phyloP scores from a whole-genome alignment of 495 filamentous ascomycete species.

The Rhypophila decipiens region DNA sequence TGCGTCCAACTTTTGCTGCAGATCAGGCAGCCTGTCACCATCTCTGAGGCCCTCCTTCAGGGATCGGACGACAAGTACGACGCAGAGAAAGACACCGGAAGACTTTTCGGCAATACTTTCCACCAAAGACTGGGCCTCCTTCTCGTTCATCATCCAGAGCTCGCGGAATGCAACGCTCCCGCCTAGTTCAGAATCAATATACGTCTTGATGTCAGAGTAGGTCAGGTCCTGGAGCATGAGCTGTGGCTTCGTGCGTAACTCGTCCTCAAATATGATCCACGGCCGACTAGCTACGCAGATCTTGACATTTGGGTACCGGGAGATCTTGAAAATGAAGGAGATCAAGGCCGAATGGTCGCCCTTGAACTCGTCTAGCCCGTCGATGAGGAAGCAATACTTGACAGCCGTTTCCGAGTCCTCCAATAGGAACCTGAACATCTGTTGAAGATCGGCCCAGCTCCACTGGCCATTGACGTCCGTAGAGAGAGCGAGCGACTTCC shows the following conservation, averaged over 20 bases:
- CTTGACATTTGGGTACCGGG: background rate
- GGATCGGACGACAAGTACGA: background rate
- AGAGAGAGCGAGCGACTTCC: too few species aligned
- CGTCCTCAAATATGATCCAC: conserved; percentile 2
- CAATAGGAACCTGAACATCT: too few species aligned
- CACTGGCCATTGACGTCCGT: background rate
- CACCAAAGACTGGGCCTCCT: background rate
- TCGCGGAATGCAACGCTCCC: background rate
- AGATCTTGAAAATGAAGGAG: background rate
- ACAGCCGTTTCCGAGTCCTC: too few species aligned
- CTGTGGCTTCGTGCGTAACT: background rate
- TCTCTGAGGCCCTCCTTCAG: background rate
- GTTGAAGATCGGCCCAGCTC: background rate
- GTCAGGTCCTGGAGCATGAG: conserved; percentile 6
- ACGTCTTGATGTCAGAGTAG: background rate
- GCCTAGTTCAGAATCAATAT: background rate
- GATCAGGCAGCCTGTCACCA: background rate
- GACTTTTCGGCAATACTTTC: background rate
- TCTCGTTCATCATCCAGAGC: background rate
- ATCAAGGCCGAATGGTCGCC: background rate
- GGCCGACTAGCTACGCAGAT: conserved; percentile 4
- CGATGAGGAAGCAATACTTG: too few species aligned
- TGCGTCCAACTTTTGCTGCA: background rate
- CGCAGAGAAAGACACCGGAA: conserved; percentile 8
- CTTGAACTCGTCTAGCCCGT: conserved; percentile 9